Evolutionary conservation across 805 yeast genomes (phyloP), one percentile per base, ranked within the genome.

Genomic region (Tetrapisispora pingtungensis): DNA sequence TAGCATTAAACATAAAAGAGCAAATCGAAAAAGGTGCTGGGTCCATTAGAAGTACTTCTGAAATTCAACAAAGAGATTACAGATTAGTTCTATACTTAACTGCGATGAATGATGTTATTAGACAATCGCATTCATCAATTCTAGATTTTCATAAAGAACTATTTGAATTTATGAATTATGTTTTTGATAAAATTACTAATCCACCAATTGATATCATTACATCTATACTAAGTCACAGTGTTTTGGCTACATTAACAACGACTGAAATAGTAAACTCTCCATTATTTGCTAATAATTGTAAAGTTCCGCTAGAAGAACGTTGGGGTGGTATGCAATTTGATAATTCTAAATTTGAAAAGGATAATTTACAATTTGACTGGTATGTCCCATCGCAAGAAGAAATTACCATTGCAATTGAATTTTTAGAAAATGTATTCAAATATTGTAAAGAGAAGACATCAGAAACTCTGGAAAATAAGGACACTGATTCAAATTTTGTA

Each of bases 1-100:
- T 66, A n/a, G 47, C 53, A 18, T 48, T 68, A 4, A 73, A 72
- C 38, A 80, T 88, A 22, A 66, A 69, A 33, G 76, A 71, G 28
- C 95, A 89, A 56, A 69, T 89, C 22, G 66, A 65, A 10, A 84
- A 80, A 49, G 82, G 88, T 50, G 96, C 96, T 0, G 97, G 96
- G 2, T 62, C 73, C 1, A 66, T 78, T 0, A 72, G 95, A 57
- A 76, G 70, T 3, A 77, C 81, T 0, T 66, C 71, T 8, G 88
- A 83, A 24, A 69, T 82, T 19, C 68, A 78, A 19, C 84, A 84
- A 13, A 72, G 86, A 33, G 97, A 90, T 61, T 81, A 80, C 33
- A 74, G 79, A 14, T 64, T 90, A 10, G 76, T 77, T 35, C 78
- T 95, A 78, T 75, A 80, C 54, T 58, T 84, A 27, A 72, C 80